Base-by-base conservation (phyloP, 257 asterid genomes). In the Solanum clarkiae region DNA sequence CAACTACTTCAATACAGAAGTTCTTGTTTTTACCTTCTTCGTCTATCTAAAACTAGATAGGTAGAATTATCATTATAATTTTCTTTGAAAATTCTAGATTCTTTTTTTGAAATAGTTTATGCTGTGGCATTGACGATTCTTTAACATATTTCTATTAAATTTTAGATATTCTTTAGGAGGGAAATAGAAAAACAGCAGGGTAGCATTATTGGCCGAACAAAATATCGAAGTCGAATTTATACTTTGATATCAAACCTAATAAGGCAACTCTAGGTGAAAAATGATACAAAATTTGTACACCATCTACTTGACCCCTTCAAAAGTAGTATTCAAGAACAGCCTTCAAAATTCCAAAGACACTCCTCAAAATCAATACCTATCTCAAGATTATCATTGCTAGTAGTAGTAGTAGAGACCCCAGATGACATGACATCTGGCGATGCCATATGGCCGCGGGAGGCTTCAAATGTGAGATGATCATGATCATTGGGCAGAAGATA, bases 351-450 rank as follows among this genome's bases (percentile, higher is more conserved):
- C 62, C 82, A 77, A 77, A 77, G 45, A 77, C 10, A 10, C 40
- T 77, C 82, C 82, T 77, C 82, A 51, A 77, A 77, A 77, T 77
- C 63, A 49, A 77, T 47, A 77, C 15, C 82, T 24, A 49, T 77
- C 24, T 77, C 63, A 49, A 77, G 62, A 77, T 77, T 51, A 15
- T 77, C 70, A 45, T 63, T 62, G 63, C 60, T 60, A 22, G 36
- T 22, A 22, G 70, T 63, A 32, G 80, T 56, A 22, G 74, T 80
- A 29, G 85, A 85, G 49, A 85, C 84, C 51, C 88, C 89, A 32
- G 90, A 84, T 49, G 89, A 88, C 10, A 84, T 84, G 54, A 81
- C 87, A 15, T 88, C 89, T 14, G 89, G 85, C 11, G 55, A 86
- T 2, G 82, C 57, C 70, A 84, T 15, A 40, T 29, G 24, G 8